phyloP scores from a whole-genome alignment of 352 stramenopile species.

The Aphanomyces invadans region DNA sequence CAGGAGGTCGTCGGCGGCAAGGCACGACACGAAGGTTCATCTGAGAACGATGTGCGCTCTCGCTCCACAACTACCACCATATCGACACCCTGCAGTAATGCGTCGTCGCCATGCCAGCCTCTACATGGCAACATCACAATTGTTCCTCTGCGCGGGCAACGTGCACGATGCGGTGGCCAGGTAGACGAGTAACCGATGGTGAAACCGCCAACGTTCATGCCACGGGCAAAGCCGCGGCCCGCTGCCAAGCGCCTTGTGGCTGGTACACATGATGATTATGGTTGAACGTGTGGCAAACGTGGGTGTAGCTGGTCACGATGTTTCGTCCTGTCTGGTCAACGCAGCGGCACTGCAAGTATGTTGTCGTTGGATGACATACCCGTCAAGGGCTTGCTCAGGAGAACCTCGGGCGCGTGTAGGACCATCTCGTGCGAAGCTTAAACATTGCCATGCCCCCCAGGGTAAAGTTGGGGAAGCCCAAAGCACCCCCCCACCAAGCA shows the following conservation, averaged over 20 bases:
- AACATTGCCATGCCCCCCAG: background rate
- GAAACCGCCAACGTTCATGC: background rate
- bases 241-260: background rate
- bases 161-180: too few species aligned
- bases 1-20: too few species aligned
- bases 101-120: too few species aligned
- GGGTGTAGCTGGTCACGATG: background rate
- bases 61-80: too few species aligned
- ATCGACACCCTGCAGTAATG: too few species aligned
- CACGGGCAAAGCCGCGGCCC: background rate
- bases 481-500: background rate
- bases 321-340: constrained; percentile 11
- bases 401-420: background rate
- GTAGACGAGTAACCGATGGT: too few species aligned
- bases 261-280: background rate
- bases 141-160: too few species aligned
- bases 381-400: too few species aligned
- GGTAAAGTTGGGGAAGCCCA: background rate
- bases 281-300: too few species aligned
- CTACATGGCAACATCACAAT: too few species aligned
- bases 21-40: too few species aligned
- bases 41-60: too few species aligned
- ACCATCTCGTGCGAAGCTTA: constrained; percentile 23
- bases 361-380: background rate
- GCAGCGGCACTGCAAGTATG: constrained; percentile 14